Evolutionary conservation across 2,329 filamentous ascomycete species (phyloP), one percentile per base, ranked within the genome.

Genomic region (Phialophora chinensis): DNA sequence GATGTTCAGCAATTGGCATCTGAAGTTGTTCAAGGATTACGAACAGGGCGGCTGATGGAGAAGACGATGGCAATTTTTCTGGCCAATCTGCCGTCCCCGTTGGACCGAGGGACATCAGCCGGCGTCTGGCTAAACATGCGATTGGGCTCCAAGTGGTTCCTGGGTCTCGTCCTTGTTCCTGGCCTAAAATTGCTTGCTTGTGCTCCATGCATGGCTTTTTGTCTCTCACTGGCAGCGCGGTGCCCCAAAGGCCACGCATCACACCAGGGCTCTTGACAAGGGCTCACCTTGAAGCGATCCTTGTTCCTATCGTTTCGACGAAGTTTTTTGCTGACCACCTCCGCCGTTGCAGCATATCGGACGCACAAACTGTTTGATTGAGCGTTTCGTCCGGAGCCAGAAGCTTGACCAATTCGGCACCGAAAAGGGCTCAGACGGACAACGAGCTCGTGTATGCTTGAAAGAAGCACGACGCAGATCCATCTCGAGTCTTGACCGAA

Each of bases 181-280:
- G 65, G 56, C 49, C 62, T 67, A 57, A 69, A 65, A 69, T 67
- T 69, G 68, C 62, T 47, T 55, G 49, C 57, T 53, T 60, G 54
- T 29, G 44, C 50, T 42, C 53, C 47, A 58, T 57, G 33, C 47
- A 52, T 25, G 38, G 38, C 20, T 66, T 57, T 52, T 44, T 38
- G 59, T 25, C 38, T 54, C 31, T 66, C 33, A 66, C 61, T 57
- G 53, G 52, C 42, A 50, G 59, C 47, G 47, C 62, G 49, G 62
- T 62, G 50, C 61, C 38, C 57, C 66, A 31, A 42, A 42, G 38
- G 66, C 66, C 62, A 61, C 57, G 58, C 63, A 66, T 56, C 52
- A 35, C 20, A 11, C 5, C 25, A 47, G 50, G 57, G 56, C 52
- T 60, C 33, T 57, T 17, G 29, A 50, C 42, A 50, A 38, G 59